Evolutionary conservation across 2,329 filamentous ascomycete genomes (phyloP), one percentile per base, ranked within the genome.

Genomic region (Raffaelea deltoideospora): DNA sequence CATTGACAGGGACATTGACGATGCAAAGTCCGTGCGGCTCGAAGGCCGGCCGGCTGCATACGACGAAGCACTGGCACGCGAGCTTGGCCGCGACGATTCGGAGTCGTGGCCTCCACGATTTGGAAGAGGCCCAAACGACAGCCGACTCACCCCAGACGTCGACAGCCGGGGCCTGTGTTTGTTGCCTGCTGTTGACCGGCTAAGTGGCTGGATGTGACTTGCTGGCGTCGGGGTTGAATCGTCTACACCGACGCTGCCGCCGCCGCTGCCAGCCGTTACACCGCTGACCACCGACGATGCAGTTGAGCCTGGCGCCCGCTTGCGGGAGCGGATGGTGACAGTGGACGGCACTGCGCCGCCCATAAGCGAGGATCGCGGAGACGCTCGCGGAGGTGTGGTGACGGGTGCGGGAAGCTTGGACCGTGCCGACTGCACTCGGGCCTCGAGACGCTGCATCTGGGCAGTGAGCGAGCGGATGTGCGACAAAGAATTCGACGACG

Each of bases 401-500:
- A 74, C 68, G 3, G 87, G 84, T 2, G 80, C 84, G 3, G 90
- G 90, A 17, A 98, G 71, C 58, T 90, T 94, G 28, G 88, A 95
- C 47, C 86, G 77, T 15, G 80, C 90, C 19, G 79, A 85, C 42
- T 96, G 86, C 10, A 98, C 88, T 31, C 90, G 75, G 44, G 90
- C 84, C 56, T 96, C 90, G 42, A 98, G 76, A 47, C 85, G 83
- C 58, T 95, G 85, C 86, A 96, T 95, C 60, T 96, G 90, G 21
- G 85, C 87, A 40, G 92, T 94, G 45, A 98, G 76, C 22, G 79
- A 81, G 45, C 88, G 84, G 50, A 98, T 93, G 54, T 98, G 90
- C 46, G 82, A 81, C 34, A 98, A 72, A 2, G 90, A 96, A 43
- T 64, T 74, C 43, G 67, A 76, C 37, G 65, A 63, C 20, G 72